Conservation (phyloP, 2,329 filamentous ascomycete species). For the Stagonosporopsis chrysanthemi region DNA sequence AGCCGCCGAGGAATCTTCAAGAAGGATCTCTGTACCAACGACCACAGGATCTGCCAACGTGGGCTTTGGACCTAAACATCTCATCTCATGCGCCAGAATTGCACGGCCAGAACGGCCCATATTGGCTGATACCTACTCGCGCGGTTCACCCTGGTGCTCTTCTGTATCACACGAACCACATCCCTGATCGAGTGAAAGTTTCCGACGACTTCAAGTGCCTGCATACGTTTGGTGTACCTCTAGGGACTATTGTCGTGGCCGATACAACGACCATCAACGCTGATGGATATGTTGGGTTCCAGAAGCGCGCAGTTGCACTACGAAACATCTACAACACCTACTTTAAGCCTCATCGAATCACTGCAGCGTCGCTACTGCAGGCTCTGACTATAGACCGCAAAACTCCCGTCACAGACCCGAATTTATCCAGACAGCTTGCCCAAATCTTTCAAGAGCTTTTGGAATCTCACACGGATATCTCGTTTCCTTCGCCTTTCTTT, state of each 20-base stretch:
- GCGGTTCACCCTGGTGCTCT: neutral
- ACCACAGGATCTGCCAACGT: neutral
- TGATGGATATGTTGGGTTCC: neutral
- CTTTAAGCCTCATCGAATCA: conserved; percentile 1
- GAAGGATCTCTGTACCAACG: neutral
- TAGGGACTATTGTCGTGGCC: conserved; percentile 1
- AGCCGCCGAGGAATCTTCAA: neutral
- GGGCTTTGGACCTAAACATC: conserved; percentile 8
- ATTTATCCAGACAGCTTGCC: neutral
- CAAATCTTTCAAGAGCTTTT: neutral
- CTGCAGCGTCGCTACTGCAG: neutral
- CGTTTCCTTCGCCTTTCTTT: conserved; percentile 1
- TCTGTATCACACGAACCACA: neutral
- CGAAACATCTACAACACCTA: neutral
- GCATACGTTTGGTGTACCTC: neutral
- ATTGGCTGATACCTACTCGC: neutral
- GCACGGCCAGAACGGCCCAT: neutral
- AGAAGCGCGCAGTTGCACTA: neutral
- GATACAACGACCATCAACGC: neutral
- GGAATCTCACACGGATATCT: neutral
- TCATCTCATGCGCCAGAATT: neutral
- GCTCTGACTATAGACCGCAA: conserved; percentile 4
- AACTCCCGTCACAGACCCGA: neutral
- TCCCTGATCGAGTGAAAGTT: neutral
- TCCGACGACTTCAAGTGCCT: neutral